These are phyloP conservation scores for Boletus tylopilopsis DNA, from an alignment of 768 basidiomycete genomes.

Conservation along the genomic window DNA sequence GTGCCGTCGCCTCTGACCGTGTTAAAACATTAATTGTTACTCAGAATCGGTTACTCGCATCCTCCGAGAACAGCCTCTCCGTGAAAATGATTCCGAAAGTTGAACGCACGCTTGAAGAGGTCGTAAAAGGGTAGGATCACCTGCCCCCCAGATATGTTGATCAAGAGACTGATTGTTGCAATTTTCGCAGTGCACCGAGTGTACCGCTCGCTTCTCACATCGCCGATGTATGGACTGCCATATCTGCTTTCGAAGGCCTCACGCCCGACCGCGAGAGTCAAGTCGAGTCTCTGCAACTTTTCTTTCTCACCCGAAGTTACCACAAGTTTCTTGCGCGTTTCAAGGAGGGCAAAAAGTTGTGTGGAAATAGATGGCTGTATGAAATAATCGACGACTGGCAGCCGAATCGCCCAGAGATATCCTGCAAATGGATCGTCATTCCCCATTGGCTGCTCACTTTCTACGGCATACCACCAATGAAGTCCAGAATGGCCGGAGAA, in stretches of 20 bases:
- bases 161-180: too few relatives aligned
- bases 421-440: not conserved
- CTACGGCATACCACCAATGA: not conserved
- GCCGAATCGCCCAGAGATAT: not conserved
- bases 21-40: not conserved
- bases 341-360: not conserved
- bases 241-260: not conserved
- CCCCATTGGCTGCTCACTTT: not conserved
- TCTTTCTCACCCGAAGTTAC: not conserved
- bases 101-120: not conserved
- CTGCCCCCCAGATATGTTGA: too few relatives aligned
- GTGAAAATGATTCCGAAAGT: not conserved
- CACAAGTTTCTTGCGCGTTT: not conserved
- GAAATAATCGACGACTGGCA: not conserved
- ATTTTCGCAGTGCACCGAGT: not conserved
- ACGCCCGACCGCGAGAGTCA: not conserved
- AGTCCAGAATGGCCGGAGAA: not conserved
- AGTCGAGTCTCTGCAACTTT: not conserved
- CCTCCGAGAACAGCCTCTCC: not conserved
- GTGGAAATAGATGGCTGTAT: not conserved
- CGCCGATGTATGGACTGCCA: not conserved
- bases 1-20: not conserved
- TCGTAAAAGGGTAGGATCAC: not conserved
- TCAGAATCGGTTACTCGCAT: not conserved
- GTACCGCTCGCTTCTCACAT: not conserved